A percentile compares a stretch with the other conserved stretches of the same genome.
Evolutionary conservation across 2,329 filamentous ascomycete species (phyloP).

Genomic region (Fusarium sp.): DNA sequence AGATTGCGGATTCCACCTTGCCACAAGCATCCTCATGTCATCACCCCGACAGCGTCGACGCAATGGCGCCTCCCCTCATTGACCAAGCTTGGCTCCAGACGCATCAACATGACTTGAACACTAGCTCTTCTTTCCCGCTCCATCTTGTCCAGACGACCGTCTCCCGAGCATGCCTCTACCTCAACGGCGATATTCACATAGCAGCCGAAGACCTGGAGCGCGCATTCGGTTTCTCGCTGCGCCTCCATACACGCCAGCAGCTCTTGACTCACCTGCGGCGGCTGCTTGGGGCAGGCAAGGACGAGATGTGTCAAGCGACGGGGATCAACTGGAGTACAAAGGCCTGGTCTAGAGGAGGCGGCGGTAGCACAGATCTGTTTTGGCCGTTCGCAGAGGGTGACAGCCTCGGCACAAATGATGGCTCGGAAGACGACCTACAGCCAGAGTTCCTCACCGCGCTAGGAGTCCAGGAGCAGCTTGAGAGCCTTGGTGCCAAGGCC

Average conservation of each 20-base stretch:
- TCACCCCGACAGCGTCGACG: background rate
- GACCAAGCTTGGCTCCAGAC: background rate
- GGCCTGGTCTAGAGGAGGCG: background rate
- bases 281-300: background rate
- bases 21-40: background rate
- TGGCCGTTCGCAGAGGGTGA: background rate
- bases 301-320: constrained; percentile 1
- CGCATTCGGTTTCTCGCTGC: constrained; percentile 1
- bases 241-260: background rate
- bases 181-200: background rate
- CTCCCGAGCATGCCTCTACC: background rate
- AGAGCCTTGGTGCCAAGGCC: background rate
- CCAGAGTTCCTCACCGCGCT: constrained; percentile 5
- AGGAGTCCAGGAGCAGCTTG: constrained; percentile 1
- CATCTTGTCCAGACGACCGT: background rate
- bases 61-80: background rate
- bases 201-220: background rate
- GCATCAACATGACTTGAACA: background rate
- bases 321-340: constrained; percentile 1
- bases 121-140: background rate
- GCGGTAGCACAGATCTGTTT: background rate
- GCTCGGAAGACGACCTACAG: background rate
- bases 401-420: background rate
- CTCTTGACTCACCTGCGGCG: background rate
- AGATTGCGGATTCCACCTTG: background rate